phyloP scores from a whole-genome alignment of 75 land plant species.

The Cupressus sempervirens region DNA sequence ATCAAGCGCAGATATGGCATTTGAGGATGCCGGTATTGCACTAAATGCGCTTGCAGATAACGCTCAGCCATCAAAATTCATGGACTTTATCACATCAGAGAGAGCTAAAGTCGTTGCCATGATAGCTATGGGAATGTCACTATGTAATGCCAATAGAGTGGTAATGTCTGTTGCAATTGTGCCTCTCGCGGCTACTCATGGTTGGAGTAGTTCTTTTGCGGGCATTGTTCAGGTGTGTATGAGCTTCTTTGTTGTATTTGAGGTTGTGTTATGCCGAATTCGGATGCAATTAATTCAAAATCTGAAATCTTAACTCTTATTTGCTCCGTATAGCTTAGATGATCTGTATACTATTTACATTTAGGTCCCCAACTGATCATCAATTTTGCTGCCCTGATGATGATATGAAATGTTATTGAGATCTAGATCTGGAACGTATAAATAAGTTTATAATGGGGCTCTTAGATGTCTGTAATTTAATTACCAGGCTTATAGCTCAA shows the following conservation, averaged over 20 bases:
- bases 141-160: constrained; percentile 46
- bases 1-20: background rate
- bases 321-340: background rate
- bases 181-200: constrained; percentile 27
- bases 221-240: constrained; percentile 37
- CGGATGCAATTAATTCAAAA: background rate
- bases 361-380: background rate
- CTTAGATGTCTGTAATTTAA: background rate
- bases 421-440: background rate
- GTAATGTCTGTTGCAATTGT: constrained; percentile 52
- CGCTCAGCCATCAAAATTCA: constrained; percentile 2
- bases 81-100: constrained; percentile 23
- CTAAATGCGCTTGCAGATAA: background rate
- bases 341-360: background rate
- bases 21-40: constrained; percentile 2
- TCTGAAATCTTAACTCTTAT: background rate
- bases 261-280: background rate
- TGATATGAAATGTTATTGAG: background rate
- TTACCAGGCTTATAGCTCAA: background rate
- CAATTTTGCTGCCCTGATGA: background rate
- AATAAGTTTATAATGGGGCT: background rate
- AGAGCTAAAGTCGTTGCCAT: constrained; percentile 33
- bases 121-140: constrained; percentile 43
- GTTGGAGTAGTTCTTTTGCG: constrained; percentile 39
- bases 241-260: background rate